phyloP scores from a whole-genome alignment of 1,284 basidiomycete species.

The Fomitopsis pinicola region DNA sequence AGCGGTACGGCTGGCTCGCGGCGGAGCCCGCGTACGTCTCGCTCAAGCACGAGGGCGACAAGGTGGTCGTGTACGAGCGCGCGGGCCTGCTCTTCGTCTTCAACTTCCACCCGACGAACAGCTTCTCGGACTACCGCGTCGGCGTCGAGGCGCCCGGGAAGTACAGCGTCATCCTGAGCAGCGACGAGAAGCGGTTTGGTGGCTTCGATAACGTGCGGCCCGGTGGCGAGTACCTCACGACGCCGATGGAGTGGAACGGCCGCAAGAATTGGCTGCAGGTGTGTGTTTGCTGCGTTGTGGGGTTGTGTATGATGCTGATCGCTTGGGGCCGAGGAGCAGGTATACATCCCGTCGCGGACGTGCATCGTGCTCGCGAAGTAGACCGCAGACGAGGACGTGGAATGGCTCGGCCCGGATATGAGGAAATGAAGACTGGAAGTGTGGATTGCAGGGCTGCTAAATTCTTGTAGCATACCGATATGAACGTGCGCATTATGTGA shows the following conservation, averaged over 20 bases:
- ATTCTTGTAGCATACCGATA: not conserved
- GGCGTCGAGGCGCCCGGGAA: conserved; percentile 87
- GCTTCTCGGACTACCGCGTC: conserved; percentile 91
- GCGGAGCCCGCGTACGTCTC: conserved; percentile 89
- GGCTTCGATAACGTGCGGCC: conserved; percentile 82
- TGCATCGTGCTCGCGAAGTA: conserved; percentile 66
- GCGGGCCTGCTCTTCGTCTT: conserved; percentile 92
- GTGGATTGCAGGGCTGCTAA: not conserved
- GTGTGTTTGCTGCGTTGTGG: conserved; percentile 16
- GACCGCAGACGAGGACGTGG: not conserved
- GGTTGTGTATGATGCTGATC: not conserved
- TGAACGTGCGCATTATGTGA: not conserved
- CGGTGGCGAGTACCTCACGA: conserved; percentile 73
- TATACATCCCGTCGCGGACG: conserved; percentile 76
- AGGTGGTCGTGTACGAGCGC: conserved; percentile 91
- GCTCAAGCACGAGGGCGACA: conserved; percentile 90
- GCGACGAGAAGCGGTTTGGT: conserved; percentile 85
- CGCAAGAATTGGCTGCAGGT: conserved; percentile 89
- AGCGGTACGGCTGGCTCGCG: conserved; percentile 80
- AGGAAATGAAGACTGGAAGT: not conserved
- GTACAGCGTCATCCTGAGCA: conserved; percentile 79
- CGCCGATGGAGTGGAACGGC: conserved; percentile 87
- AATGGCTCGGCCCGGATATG: not conserved
- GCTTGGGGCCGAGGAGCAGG: conserved; percentile 35
- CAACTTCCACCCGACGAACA: conserved; percentile 90